Evolutionary conservation across 129 eudicot genomes (phyloP).

Genomic region (Flaveria trinervia): DNA sequence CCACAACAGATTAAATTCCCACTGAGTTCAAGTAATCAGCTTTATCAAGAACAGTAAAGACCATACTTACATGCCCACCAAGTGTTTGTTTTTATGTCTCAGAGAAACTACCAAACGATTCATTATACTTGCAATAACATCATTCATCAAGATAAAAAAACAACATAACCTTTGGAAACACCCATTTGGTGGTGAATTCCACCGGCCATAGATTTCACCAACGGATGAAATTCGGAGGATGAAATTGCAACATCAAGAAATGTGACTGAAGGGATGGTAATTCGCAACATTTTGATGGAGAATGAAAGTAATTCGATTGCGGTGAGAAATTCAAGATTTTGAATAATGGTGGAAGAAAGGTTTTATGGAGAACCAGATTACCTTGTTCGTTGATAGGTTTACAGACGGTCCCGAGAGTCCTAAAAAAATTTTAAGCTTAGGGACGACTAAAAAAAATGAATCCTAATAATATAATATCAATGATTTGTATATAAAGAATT

Average conservation of each 20-base stretch:
- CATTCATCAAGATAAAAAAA: constrained; percentile 70
- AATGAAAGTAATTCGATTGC: constrained; percentile 2
- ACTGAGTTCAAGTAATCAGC: constrained; percentile 40
- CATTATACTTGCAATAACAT: constrained; percentile 70
- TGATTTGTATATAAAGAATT: no score
- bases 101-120: constrained; percentile 64
- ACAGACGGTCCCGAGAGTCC: no score
- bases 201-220: constrained; percentile 60
- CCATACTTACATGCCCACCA: constrained; percentile 43
- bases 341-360: not conserved
- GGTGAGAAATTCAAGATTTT: constrained; percentile 20
- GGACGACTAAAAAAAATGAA: no score
- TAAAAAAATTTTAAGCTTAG: no score
- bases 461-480: no score
- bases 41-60: constrained; percentile 41
- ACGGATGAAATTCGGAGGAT: constrained; percentile 45
- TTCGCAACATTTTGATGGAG: not conserved
- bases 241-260: constrained; percentile 56
- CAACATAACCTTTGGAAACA: constrained; percentile 67
- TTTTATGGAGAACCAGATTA: not conserved
- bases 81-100: constrained; percentile 66
- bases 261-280: constrained; percentile 61
- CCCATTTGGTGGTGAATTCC: constrained; percentile 65
- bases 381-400: no score
- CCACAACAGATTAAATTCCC: constrained; percentile 45